Conservation (phyloP, 2,329 filamentous ascomycete genomes). For the Ceratocystis smalleyi region DNA sequence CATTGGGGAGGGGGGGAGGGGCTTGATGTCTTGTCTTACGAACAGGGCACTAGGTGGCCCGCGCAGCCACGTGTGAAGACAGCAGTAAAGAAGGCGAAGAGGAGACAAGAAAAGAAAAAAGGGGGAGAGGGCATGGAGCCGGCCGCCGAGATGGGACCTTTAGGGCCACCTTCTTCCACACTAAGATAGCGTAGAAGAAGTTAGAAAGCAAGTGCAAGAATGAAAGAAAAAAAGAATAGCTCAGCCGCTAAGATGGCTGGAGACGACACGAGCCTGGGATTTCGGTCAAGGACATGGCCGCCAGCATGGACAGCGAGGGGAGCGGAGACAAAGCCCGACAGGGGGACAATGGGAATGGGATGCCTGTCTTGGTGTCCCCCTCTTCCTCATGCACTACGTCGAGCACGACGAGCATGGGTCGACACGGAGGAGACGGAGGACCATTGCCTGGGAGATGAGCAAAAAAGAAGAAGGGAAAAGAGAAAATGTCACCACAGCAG, state of each 20-base stretch:
- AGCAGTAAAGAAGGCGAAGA: not conserved
- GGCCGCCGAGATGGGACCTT: not conserved
- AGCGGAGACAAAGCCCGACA: not conserved
- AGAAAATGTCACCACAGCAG: not conserved
- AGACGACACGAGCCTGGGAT: not conserved
- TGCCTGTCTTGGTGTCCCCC: not conserved
- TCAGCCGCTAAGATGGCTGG: not conserved
- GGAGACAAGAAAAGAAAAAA: not conserved
- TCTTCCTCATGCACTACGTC: not conserved
- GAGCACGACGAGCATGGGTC: not conserved
- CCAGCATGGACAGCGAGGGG: not conserved
- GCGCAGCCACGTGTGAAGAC: not conserved
- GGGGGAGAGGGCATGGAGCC: not conserved
- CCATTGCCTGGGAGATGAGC: not conserved
- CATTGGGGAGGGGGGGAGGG: too few species aligned
- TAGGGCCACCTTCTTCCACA: not conserved
- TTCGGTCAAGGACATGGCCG: not conserved
- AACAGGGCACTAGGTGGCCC: not conserved
- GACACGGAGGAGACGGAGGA: not conserved
- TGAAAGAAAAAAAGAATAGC: not conserved
- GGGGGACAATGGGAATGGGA: constrained; percentile 4
- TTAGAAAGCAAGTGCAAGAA: not conserved
- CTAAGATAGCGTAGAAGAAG: not conserved
- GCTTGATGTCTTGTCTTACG: not conserved
- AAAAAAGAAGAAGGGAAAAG: not conserved